Conservation (phyloP, 1,284 basidiomycete species). For the Pterula multifida region DNA sequence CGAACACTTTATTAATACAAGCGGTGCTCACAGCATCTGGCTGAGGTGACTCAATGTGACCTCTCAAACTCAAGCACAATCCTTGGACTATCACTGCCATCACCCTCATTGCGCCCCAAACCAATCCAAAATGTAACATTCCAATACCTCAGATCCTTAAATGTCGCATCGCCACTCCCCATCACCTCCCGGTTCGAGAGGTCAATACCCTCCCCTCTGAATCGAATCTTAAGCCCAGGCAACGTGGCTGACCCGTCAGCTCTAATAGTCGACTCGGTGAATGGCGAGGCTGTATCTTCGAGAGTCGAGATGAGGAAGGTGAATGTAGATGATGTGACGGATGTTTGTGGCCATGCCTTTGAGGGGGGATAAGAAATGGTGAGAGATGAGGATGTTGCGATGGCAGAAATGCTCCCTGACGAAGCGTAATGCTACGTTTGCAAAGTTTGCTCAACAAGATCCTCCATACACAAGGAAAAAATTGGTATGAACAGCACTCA, state of each 20-base stretch:
- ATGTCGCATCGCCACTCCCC: not conserved
- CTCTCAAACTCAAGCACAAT: not conserved
- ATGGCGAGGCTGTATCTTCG: not conserved
- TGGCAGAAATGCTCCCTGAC: conserved; percentile 15
- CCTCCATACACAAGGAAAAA: too few relatives aligned
- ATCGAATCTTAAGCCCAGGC: not conserved
- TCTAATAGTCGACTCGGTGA: not conserved
- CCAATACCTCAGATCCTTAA: not conserved
- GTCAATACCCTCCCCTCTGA: not conserved
- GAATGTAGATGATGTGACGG: not conserved
- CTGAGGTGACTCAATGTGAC: too few relatives aligned
- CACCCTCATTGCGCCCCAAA: not conserved
- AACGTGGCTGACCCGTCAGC: not conserved
- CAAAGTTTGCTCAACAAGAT: too few relatives aligned
- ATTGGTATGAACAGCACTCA: too few relatives aligned
- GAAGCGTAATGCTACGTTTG: conserved; percentile 17
- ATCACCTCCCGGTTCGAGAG: not conserved
- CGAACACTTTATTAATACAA: too few relatives aligned
- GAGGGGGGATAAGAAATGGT: conserved; percentile 18
- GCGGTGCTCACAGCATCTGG: too few relatives aligned
- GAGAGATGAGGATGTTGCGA: conserved; percentile 13
- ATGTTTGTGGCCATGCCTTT: conserved; percentile 14
- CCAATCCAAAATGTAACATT: not conserved
- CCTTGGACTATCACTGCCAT: too few relatives aligned
- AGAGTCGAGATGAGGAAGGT: not conserved